A percentile compares a stretch with the other conserved stretches of the same genome.
Conservation (phyloP, 495 filamentous ascomycete genomes). For the Pseudomonodictys pantanalensis region DNA sequence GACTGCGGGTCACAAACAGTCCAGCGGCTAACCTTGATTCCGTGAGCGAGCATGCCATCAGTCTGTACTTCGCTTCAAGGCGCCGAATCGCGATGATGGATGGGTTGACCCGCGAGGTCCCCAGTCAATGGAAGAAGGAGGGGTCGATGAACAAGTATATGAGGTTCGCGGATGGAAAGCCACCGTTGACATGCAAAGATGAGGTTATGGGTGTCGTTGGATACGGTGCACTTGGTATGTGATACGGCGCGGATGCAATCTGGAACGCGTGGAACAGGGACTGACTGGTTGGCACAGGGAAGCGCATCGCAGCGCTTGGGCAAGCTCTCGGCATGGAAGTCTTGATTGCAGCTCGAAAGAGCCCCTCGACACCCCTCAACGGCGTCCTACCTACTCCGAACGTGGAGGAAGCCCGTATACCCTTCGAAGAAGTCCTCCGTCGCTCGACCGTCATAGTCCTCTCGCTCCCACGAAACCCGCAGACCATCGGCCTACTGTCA, state of each 20-base stretch:
- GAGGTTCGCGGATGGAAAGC: conserved; percentile 36
- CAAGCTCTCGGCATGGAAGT: conserved; percentile 52
- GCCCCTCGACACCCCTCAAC: neutral
- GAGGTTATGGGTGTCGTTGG: conserved; percentile 54
- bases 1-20: conserved; percentile 43
- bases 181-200: conserved; percentile 44
- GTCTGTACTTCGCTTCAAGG: conserved; percentile 53
- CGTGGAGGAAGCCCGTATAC: conserved; percentile 38
- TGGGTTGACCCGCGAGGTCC: conserved; percentile 38
- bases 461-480: conserved; percentile 45
- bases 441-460: conserved; percentile 51
- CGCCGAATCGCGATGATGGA: conserved; percentile 49
- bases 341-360: conserved; percentile 53
- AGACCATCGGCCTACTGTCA: conserved; percentile 49
- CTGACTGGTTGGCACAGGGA: conserved; percentile 13
- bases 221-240: conserved; percentile 51
- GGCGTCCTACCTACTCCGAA: conserved; percentile 13
- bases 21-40: conserved; percentile 51
- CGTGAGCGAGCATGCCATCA: conserved; percentile 56
- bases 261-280: conserved; percentile 16
- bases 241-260: too few species aligned
- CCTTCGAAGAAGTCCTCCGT: conserved; percentile 49
- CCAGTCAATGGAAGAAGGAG: conserved; percentile 22
- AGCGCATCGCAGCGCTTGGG: conserved; percentile 29
- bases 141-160: conserved; percentile 31